A percentile compares a stretch with the other conserved stretches of the same genome.
phyloP scores from a whole-genome alignment of 2,329 filamentous ascomycete species.

The Cryphonectria naterciae region DNA sequence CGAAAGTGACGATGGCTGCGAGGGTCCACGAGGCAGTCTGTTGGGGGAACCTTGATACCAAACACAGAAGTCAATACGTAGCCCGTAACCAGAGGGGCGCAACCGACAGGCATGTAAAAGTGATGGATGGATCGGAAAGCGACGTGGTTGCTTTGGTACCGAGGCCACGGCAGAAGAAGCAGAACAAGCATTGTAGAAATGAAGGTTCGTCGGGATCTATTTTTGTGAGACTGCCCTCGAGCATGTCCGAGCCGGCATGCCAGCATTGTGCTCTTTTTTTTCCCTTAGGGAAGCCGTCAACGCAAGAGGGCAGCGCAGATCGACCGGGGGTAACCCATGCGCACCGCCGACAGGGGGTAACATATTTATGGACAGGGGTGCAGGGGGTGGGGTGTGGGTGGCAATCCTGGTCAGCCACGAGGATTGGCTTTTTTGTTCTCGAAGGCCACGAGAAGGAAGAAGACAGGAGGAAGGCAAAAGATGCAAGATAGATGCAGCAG shows the following conservation, averaged over 20 bases:
- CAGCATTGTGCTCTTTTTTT: neutral
- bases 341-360: neutral
- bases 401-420: constrained; percentile 28
- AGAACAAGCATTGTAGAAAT: neutral
- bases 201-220: constrained; percentile 4
- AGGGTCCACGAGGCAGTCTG: neutral
- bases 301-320: neutral
- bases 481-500: neutral
- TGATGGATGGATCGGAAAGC: neutral
- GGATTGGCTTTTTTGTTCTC: constrained; percentile 10
- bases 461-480: neutral
- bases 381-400: neutral
- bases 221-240: constrained; percentile 7
- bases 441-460: constrained; percentile 3
- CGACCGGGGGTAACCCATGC: constrained; percentile 4
- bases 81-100: neutral
- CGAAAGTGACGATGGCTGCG: neutral
- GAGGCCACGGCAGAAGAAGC: no score
- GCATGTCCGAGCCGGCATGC: neutral
- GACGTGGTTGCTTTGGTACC: neutral
- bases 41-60: neutral
- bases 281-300: neutral
- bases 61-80: neutral
- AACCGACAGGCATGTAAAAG: neutral
- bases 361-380: neutral